Evolutionary conservation across 306 rosid genomes (phyloP).

Genomic region (Argentina anserina): DNA sequence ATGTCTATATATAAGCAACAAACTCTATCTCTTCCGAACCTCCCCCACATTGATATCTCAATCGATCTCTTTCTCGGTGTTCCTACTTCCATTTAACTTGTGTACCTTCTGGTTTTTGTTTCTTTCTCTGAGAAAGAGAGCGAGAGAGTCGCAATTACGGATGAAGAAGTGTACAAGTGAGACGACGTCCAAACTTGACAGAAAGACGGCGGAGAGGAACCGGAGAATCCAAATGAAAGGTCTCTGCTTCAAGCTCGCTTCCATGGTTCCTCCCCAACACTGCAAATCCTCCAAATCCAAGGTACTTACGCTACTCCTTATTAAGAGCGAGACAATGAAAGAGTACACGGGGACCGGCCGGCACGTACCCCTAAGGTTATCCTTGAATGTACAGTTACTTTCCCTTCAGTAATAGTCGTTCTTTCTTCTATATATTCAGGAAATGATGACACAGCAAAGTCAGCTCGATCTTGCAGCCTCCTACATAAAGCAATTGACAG

Average conservation of each 20-base stretch:
- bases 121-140: not conserved
- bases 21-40: not conserved
- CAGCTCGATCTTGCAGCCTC: constrained; percentile 46
- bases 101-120: not conserved
- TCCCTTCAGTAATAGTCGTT: not conserved
- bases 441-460: constrained; percentile 41
- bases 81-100: not conserved
- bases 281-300: constrained; percentile 30
- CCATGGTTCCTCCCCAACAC: constrained; percentile 51
- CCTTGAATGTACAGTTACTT: no score
- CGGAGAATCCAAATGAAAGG: constrained; percentile 70
- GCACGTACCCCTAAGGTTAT: no score
- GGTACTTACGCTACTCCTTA: constrained; percentile 22
- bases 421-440: constrained; percentile 21
- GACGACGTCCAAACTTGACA: constrained; percentile 43
- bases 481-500: constrained; percentile 46
- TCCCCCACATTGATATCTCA: not conserved
- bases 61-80: not conserved
- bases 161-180: constrained; percentile 27
- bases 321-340: no score
- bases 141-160: not conserved
- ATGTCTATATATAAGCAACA: not conserved
- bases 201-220: constrained; percentile 64
- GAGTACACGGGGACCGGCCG: no score
- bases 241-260: constrained; percentile 57